Evolutionary conservation across 2,329 filamentous ascomycete genomes (phyloP).

Genomic region (Botryotinia calthae): DNA sequence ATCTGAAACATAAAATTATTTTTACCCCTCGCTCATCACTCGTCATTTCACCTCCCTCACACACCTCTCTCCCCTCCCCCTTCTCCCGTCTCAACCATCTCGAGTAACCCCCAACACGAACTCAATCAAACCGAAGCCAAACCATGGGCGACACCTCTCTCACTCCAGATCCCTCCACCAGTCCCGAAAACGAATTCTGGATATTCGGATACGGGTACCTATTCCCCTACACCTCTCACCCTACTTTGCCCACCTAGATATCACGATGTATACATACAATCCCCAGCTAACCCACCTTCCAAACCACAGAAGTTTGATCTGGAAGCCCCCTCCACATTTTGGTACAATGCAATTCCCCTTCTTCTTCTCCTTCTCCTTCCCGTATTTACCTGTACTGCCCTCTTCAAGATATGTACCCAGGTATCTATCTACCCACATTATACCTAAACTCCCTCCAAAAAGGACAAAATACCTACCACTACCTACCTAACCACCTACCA

Average conservation of each 20-base stretch:
- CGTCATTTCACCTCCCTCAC: not conserved
- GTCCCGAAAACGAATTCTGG: constrained; percentile 69
- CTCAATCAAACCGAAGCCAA: not conserved
- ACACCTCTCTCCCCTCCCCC: not conserved
- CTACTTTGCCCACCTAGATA: not conserved
- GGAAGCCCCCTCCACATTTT: constrained; percentile 95
- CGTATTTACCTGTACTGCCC: no score
- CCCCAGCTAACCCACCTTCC: not conserved
- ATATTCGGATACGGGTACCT: constrained; percentile 92
- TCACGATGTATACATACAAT: not conserved
- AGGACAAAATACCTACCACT: not conserved
- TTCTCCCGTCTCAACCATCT: not conserved
- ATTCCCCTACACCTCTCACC: not conserved
- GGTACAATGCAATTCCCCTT: constrained; percentile 56
- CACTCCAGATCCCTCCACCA: constrained; percentile 2
- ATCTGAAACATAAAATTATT: not conserved
- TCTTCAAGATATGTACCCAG: not conserved
- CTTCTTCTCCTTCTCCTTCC: not conserved
- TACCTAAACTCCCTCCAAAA: not conserved
- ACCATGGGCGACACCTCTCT: constrained; percentile 3
- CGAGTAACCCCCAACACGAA: not conserved
- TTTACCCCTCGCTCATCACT: not conserved
- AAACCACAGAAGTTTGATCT: constrained; percentile 76
- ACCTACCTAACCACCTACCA: not conserved
- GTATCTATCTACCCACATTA: constrained; percentile 8